A percentile compares a stretch with the other conserved stretches of the same genome.
Evolutionary conservation across 306 rosid genomes (phyloP).

Genomic region (Trifolium fragiferum): DNA sequence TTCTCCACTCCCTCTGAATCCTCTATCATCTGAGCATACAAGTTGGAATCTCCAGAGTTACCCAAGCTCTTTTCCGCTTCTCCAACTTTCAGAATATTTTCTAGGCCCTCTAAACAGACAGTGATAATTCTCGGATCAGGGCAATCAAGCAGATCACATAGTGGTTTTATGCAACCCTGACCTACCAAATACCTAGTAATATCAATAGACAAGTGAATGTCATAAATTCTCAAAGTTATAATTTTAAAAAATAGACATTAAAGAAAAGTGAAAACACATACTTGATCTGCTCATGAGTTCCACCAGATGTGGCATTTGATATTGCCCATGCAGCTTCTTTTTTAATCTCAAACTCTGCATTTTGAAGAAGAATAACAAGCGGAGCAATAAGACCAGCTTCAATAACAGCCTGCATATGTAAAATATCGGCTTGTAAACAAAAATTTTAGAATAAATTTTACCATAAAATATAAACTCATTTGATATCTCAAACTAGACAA

Average conservation of each 20-base stretch:
- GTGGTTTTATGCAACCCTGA: constrained; percentile 79
- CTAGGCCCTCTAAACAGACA: constrained; percentile 79
- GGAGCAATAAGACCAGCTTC: constrained; percentile 74
- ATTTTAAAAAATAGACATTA: background rate
- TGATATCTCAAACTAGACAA: constrained; percentile 3
- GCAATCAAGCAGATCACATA: constrained; percentile 86
- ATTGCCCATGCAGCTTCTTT: constrained; percentile 95
- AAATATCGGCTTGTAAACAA: constrained; percentile 8
- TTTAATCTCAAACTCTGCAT: constrained; percentile 86
- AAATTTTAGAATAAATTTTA: background rate
- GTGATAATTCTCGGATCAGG: constrained; percentile 79
- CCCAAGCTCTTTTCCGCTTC: constrained; percentile 70
- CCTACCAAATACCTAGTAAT: constrained; percentile 66
- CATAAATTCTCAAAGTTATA: background rate
- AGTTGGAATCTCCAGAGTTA: constrained; percentile 59
- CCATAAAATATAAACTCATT: constrained; percentile 15
- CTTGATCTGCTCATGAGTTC: constrained; percentile 75
- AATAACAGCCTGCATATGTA: constrained; percentile 62
- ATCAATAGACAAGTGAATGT: constrained; percentile 31
- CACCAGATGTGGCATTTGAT: constrained; percentile 89
- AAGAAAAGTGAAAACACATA: constrained; percentile 39
- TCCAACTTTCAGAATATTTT: constrained; percentile 80
- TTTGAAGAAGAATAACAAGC: constrained; percentile 73
- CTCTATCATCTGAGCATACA: constrained; percentile 79
- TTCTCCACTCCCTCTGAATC: constrained; percentile 84